A percentile compares a stretch with the other conserved stretches of the same genome.
These are phyloP conservation scores for Holtermannia corniformis DNA, from an alignment of 768 basidiomycete genomes.

Conservation along the genomic window DNA sequence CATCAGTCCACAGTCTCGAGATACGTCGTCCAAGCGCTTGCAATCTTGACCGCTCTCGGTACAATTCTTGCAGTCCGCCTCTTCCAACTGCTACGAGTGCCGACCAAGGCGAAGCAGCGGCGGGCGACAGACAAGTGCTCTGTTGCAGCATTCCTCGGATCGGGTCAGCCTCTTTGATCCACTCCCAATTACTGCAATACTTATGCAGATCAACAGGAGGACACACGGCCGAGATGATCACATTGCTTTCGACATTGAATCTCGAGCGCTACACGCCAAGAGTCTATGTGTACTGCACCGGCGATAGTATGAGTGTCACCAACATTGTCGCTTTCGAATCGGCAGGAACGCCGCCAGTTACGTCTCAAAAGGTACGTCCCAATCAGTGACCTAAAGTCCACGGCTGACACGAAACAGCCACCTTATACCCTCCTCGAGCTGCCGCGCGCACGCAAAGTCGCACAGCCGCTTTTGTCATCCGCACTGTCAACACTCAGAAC, in stretches of 20 bases:
- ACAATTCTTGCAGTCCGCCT: not conserved
- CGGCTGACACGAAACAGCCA: not conserved
- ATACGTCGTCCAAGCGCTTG: not conserved
- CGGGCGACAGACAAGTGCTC: conserved; percentile 39
- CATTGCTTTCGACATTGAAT: conserved; percentile 62
- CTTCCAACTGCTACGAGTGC: not conserved
- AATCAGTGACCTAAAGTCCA: conserved; percentile 7
- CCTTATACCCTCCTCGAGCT: conserved; percentile 55
- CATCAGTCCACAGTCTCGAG: too few species aligned
- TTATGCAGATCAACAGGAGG: conserved; percentile 55
- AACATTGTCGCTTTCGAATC: conserved; percentile 62
- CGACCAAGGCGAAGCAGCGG: not conserved
- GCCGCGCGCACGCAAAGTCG: conserved; percentile 79
- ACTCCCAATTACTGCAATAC: conserved; percentile 1
- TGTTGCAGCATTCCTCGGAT: conserved; percentile 84
- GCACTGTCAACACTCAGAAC: conserved; percentile 58
- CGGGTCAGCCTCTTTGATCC: conserved; percentile 51
- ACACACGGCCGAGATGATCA: conserved; percentile 79
- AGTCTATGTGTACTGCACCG: conserved; percentile 70
- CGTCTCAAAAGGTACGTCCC: conserved; percentile 19
- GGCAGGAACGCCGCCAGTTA: not conserved
- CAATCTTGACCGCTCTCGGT: not conserved
- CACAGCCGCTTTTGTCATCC: conserved; percentile 65
- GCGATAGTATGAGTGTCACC: conserved; percentile 64
- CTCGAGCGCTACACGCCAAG: conserved; percentile 65